phyloP scores from a whole-genome alignment of 805 yeast species.

The Starmera pachycereana region DNA sequence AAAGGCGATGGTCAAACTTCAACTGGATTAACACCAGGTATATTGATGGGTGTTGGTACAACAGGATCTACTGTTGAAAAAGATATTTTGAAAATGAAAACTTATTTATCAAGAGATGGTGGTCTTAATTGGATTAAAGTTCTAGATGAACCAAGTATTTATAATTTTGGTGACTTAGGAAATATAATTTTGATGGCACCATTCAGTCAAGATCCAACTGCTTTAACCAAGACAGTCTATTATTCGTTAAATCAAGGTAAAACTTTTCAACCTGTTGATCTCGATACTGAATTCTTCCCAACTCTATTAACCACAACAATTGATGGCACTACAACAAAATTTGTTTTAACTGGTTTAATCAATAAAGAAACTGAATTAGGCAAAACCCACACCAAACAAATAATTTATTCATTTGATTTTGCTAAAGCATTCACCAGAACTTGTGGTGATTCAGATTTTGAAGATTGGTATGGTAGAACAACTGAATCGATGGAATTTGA shows the following conservation, averaged over 20 bases:
- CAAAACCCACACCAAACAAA: slow-evolving; percentile 1
- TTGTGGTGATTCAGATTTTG: slow-evolving; percentile 43
- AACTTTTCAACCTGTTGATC: slow-evolving; percentile 42
- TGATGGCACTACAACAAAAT: slow-evolving; percentile 62
- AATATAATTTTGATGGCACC: slow-evolving; percentile 53
- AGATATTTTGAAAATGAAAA: slow-evolving; percentile 20
- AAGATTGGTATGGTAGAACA: slow-evolving; percentile 48
- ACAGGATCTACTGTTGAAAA: slow-evolving; percentile 17
- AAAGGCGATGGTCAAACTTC: slow-evolving; percentile 18
- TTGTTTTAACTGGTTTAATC: slow-evolving; percentile 39
- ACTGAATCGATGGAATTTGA: slow-evolving; percentile 18
- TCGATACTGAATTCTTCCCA: slow-evolving; percentile 36
- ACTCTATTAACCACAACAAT: slow-evolving; percentile 41
- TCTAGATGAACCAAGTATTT: slow-evolving; percentile 39
- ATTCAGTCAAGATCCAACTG: slow-evolving; percentile 6
- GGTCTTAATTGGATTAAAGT: slow-evolving; percentile 63
- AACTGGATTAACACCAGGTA: slow-evolving; percentile 33
- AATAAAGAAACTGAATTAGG: slow-evolving; percentile 2
- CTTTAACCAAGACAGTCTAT: slow-evolving; percentile 23
- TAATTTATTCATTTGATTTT: slow-evolving; percentile 40
- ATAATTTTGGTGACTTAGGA: slow-evolving; percentile 71
- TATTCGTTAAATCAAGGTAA: slow-evolving; percentile 71
- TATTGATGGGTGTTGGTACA: slow-evolving; percentile 32
- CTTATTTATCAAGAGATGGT: slow-evolving; percentile 69
- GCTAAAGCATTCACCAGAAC: slow-evolving; percentile 39